These are phyloP conservation scores for Phytophthora meadii DNA, from an alignment of 352 stramenopile species.

Conservation along the genomic window DNA sequence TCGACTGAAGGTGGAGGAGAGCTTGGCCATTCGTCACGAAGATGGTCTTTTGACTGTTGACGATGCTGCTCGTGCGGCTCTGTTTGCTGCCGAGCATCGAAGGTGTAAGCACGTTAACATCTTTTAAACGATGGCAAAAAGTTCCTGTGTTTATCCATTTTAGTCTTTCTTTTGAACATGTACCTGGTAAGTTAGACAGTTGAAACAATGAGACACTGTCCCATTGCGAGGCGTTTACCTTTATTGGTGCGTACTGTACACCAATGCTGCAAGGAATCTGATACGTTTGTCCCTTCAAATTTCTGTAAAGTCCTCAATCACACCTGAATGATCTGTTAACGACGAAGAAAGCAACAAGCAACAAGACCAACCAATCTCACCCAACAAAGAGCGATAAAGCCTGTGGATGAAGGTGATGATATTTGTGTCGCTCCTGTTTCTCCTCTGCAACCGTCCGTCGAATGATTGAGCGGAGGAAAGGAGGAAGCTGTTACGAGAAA, in stretches of 20 bases:
- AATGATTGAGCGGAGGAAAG: conserved; percentile 10
- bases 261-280: too few relatives aligned
- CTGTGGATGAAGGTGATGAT: conserved; percentile 39
- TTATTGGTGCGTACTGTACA: too few relatives aligned
- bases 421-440: conserved; percentile 33
- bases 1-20: conserved; percentile 18
- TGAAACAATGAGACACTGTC: too few relatives aligned
- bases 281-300: too few relatives aligned
- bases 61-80: conserved; percentile 17
- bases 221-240: too few relatives aligned
- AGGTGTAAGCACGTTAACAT: conserved; percentile 26
- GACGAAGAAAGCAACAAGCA: too few relatives aligned
- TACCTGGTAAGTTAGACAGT: too few relatives aligned
- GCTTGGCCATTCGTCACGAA: conserved; percentile 7
- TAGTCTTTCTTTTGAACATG: neutral
- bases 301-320: too few relatives aligned
- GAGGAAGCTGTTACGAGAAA: conserved; percentile 31
- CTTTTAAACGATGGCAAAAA: conserved; percentile 30
- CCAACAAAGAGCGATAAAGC: conserved; percentile 23
- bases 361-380: conserved; percentile 8
- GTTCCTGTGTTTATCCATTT: conserved; percentile 25
- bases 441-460: conserved; percentile 13
- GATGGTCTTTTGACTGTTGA: conserved; percentile 7
- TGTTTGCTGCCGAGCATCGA: conserved; percentile 34
- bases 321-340: too few relatives aligned